These are phyloP conservation scores for Firmiana major DNA, from an alignment of 345 rosid species.

Conservation along the genomic window DNA sequence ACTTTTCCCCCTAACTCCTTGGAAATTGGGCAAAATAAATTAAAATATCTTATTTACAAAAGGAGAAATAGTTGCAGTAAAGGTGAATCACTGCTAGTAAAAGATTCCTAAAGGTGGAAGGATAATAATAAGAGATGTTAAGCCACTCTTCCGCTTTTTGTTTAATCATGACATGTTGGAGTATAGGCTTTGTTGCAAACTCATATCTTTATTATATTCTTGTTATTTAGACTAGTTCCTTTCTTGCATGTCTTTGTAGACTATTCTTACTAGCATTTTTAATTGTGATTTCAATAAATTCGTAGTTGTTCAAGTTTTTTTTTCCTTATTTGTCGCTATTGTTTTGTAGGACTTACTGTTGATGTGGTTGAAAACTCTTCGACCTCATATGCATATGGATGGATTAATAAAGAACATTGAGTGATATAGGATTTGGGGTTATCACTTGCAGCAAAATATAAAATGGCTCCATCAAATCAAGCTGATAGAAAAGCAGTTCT, in stretches of 20 bases:
- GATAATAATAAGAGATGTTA: background rate
- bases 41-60: background rate
- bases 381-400: conserved; percentile 12
- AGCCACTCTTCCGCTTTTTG: background rate
- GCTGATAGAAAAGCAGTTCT: conserved; percentile 76
- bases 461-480: conserved; percentile 68
- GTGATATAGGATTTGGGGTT: conserved; percentile 9
- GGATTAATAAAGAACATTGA: conserved; percentile 10
- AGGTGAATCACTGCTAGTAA: background rate
- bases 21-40: background rate
- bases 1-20: too few relatives aligned
- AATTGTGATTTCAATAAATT: background rate
- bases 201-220: background rate
- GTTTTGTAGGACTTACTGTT: background rate
- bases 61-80: background rate
- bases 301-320: background rate
- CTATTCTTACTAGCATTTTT: background rate
- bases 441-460: conserved; percentile 16
- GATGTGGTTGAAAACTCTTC: background rate
- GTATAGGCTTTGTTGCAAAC: background rate
- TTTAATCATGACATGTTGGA: background rate
- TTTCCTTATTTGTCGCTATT: background rate
- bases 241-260: background rate
- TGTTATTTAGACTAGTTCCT: background rate
- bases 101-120: background rate